A percentile compares a stretch with the other conserved stretches of the same genome.
phyloP scores from a whole-genome alignment of 805 yeast species.

The Candida caryicola region DNA sequence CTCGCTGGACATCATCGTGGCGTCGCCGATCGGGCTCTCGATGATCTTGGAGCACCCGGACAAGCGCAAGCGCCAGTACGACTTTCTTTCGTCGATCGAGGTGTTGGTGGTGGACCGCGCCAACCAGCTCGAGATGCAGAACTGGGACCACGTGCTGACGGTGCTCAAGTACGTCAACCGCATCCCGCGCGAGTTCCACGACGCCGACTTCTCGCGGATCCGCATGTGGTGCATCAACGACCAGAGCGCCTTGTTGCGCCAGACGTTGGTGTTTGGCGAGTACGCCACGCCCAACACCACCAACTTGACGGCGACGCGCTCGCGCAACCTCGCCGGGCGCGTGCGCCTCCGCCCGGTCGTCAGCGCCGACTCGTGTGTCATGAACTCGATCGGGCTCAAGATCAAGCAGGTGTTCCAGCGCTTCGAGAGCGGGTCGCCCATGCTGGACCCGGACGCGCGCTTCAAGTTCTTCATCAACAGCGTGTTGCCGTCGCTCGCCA shows the following conservation, averaged over 20 bases:
- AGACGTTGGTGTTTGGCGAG: slow-evolving; percentile 73
- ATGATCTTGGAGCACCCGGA: slow-evolving; percentile 67
- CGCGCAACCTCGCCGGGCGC: slow-evolving; percentile 58
- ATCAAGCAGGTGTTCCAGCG: slow-evolving; percentile 71
- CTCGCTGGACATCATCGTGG: slow-evolving; percentile 79
- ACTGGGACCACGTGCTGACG: slow-evolving; percentile 79
- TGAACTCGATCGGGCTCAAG: slow-evolving; percentile 63
- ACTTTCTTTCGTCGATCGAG: slow-evolving; percentile 88
- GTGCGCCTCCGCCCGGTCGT: slow-evolving; percentile 51
- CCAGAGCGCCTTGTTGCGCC: slow-evolving; percentile 69
- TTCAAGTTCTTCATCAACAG: slow-evolving; percentile 77
- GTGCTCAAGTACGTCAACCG: slow-evolving; percentile 65
- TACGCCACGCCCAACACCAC: slow-evolving; percentile 80
- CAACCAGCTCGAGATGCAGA: slow-evolving; percentile 85
- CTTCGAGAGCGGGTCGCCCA: slow-evolving; percentile 54
- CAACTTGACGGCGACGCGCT: slow-evolving; percentile 47
- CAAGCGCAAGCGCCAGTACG: slow-evolving; percentile 61
- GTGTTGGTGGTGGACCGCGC: slow-evolving; percentile 76
- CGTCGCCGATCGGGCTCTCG: slow-evolving; percentile 84
- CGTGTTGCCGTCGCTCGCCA: slow-evolving; percentile 66
- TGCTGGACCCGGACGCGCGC: slow-evolving; percentile 76
- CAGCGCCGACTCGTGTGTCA: slow-evolving; percentile 47
- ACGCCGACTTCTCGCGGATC: slow-evolving; percentile 86
- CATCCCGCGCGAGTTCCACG: slow-evolving; percentile 73
- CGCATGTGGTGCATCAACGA: slow-evolving; percentile 92